Evolutionary conservation across 202 grass and related monocot genomes (phyloP).

Genomic region (Panicum virgatum): DNA sequence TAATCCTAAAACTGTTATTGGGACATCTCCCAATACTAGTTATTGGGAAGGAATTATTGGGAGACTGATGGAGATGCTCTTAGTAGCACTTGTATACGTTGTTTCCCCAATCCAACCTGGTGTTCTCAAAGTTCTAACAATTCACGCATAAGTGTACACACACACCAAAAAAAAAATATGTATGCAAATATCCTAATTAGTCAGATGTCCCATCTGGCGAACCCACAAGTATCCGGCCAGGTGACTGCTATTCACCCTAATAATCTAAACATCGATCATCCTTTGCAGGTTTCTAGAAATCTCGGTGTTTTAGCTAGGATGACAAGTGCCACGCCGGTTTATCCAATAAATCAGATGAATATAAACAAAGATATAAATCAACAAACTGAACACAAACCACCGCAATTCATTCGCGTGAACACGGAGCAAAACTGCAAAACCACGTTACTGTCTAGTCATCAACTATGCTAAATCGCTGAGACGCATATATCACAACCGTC

Average conservation of each 20-base stretch:
- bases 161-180: neutral
- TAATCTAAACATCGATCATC: neutral
- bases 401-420: neutral
- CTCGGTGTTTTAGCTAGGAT: neutral
- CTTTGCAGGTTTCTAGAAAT: neutral
- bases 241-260: neutral
- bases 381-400: neutral
- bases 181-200: neutral
- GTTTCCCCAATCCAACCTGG: neutral
- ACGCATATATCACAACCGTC: neutral
- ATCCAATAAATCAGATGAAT: neutral
- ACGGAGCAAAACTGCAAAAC: neutral
- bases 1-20: too few relatives aligned
- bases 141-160: neutral
- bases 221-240: neutral
- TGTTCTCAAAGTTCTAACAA: neutral
- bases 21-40: too few relatives aligned
- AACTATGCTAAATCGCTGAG: neutral
- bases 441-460: neutral
- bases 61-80: too few relatives aligned
- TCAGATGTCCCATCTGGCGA: neutral
- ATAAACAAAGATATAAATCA: neutral
- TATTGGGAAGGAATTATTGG: too few relatives aligned
- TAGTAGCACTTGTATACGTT: neutral
- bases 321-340: neutral